These are phyloP conservation scores for Aspergillus aculeatinus DNA, from an alignment of 2,329 filamentous ascomycete genomes.

Conservation along the genomic window DNA sequence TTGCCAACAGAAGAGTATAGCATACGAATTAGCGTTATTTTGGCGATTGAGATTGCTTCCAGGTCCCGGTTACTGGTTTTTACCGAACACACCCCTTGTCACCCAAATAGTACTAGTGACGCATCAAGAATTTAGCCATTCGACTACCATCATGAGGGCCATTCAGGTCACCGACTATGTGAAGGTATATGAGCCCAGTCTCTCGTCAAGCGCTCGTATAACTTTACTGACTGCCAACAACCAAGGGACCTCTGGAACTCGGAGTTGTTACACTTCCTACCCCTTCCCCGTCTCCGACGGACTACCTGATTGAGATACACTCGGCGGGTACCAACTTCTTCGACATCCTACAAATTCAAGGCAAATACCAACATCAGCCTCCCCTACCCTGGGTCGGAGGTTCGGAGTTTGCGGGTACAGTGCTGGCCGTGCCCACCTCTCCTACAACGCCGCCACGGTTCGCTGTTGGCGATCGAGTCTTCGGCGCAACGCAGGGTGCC, in stretches of 20 bases:
- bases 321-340: constrained; percentile 94
- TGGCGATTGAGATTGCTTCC: background rate
- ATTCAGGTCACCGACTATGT: constrained; percentile 74
- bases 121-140: background rate
- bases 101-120: background rate
- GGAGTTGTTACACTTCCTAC: constrained; percentile 72
- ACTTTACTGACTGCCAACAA: constrained; percentile 4
- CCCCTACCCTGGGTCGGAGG: constrained; percentile 85
- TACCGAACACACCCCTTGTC: background rate
- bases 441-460: constrained; percentile 57
- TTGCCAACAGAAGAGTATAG: background rate
- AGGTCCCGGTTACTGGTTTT: background rate
- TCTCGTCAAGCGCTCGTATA: background rate
- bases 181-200: constrained; percentile 52
- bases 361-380: constrained; percentile 92
- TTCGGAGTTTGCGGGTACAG: constrained; percentile 78
- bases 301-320: constrained; percentile 86
- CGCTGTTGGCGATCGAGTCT: constrained; percentile 77
- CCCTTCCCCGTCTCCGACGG: constrained; percentile 65
- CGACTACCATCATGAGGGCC: constrained; percentile 63
- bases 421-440: constrained; percentile 64
- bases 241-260: constrained; percentile 75
- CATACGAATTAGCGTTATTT: background rate
- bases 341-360: constrained; percentile 90
- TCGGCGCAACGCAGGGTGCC: constrained; percentile 81